These are phyloP conservation scores for Globisporangium canariense DNA, from an alignment of 352 stramenopile genomes.

Conservation along the genomic window DNA sequence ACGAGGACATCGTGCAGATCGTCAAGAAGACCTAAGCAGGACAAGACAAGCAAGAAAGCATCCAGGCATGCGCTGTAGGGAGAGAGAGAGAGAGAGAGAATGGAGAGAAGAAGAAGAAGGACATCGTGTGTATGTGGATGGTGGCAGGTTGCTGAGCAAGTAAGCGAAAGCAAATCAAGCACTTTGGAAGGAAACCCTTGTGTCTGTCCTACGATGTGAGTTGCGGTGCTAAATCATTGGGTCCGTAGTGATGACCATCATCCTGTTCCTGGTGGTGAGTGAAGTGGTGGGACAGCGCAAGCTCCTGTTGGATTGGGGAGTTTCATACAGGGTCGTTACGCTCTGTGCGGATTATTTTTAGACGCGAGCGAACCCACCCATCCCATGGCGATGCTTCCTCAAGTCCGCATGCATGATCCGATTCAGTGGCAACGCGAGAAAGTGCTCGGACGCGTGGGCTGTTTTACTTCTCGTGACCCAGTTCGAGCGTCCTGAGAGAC, in stretches of 20 bases:
- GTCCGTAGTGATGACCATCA: no score
- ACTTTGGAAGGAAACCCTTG: no score
- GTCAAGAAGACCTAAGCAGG: slow-evolving; percentile 90
- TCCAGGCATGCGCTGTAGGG: background rate
- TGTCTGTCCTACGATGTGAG: no score
- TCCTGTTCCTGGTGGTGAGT: no score
- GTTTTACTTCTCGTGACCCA: no score
- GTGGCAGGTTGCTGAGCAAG: background rate
- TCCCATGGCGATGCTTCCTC: no score
- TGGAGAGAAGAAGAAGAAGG: background rate
- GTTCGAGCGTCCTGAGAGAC: background rate
- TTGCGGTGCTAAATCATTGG: no score
- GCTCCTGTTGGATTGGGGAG: no score
- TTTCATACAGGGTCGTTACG: no score
- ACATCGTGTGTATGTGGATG: background rate
- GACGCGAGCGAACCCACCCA: background rate
- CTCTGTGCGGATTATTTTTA: background rate
- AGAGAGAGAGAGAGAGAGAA: background rate
- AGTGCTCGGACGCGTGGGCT: background rate
- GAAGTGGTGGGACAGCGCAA: no score
- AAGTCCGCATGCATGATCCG: no score
- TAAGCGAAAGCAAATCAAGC: background rate
- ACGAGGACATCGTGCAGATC: slow-evolving; percentile 99
- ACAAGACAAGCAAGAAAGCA: background rate
- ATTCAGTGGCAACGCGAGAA: background rate